These are phyloP conservation scores for Kodamaea fungicola DNA, from an alignment of 1,139 yeast species.

Conservation along the genomic window DNA sequence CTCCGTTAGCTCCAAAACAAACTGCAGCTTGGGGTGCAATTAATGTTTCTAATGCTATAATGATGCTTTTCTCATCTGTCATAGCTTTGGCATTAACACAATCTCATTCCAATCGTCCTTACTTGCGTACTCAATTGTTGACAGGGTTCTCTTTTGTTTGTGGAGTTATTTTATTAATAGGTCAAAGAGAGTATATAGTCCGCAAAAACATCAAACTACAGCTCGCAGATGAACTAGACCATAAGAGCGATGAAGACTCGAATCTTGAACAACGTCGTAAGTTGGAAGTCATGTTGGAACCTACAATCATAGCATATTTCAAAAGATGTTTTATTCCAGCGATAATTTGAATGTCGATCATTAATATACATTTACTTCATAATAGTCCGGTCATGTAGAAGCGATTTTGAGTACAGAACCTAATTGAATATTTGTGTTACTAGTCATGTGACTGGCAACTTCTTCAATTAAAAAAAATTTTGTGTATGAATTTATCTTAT, in stretches of 20 bases:
- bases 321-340: neutral
- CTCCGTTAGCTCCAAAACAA: constrained; percentile 39
- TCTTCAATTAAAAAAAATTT: too few relatives aligned
- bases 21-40: constrained; percentile 61
- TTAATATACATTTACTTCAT: too few relatives aligned
- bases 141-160: constrained; percentile 48
- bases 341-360: neutral
- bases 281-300: neutral
- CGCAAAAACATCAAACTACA: constrained; percentile 7
- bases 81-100: constrained; percentile 45
- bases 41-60: constrained; percentile 45
- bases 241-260: too few relatives aligned
- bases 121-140: constrained; percentile 56
- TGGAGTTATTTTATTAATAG: constrained; percentile 23
- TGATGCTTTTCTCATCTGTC: constrained; percentile 29
- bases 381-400: too few relatives aligned
- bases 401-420: too few relatives aligned
- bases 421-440: too few relatives aligned
- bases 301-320: neutral
- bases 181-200: constrained; percentile 31
- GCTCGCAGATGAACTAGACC: neutral
- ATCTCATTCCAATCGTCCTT: constrained; percentile 36
- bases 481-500: too few relatives aligned
- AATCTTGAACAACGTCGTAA: too few relatives aligned
- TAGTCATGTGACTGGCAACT: too few relatives aligned